Evolutionary conservation across 106 monocot genomes (phyloP).

Genomic region (Dactylorhiza incarnata): DNA sequence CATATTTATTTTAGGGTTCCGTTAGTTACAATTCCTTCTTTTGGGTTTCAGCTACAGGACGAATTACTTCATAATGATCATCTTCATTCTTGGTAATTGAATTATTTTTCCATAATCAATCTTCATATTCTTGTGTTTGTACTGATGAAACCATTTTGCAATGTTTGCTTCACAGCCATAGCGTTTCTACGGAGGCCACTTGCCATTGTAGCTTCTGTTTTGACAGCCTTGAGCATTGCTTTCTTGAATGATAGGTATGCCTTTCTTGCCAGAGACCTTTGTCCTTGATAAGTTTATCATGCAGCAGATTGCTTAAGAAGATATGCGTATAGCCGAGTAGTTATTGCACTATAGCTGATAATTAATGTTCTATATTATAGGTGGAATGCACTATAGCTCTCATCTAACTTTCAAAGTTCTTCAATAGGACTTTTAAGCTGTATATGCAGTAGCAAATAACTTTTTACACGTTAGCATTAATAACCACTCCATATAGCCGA

Average conservation of each 20-base stretch:
- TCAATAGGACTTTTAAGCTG: background rate
- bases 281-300: background rate
- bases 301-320: background rate
- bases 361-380: background rate
- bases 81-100: slow-evolving; percentile 11
- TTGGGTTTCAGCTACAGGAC: slow-evolving; percentile 13
- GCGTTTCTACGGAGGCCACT: slow-evolving; percentile 70
- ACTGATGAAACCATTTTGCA: background rate
- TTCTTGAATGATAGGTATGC: slow-evolving; percentile 78
- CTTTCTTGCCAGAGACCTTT: background rate
- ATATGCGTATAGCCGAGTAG: too few relatives aligned
- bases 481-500: too few relatives aligned
- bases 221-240: slow-evolving; percentile 59
- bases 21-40: background rate
- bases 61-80: slow-evolving; percentile 18
- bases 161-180: slow-evolving; percentile 29
- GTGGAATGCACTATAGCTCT: background rate
- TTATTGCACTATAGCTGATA: background rate
- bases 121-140: background rate
- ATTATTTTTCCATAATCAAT: background rate
- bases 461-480: background rate
- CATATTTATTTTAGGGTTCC: background rate
- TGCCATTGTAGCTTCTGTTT: slow-evolving; percentile 63
- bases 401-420: background rate
- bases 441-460: background rate